Conservation (phyloP, 2,329 filamentous ascomycete species). For the Penicillium sp. region DNA sequence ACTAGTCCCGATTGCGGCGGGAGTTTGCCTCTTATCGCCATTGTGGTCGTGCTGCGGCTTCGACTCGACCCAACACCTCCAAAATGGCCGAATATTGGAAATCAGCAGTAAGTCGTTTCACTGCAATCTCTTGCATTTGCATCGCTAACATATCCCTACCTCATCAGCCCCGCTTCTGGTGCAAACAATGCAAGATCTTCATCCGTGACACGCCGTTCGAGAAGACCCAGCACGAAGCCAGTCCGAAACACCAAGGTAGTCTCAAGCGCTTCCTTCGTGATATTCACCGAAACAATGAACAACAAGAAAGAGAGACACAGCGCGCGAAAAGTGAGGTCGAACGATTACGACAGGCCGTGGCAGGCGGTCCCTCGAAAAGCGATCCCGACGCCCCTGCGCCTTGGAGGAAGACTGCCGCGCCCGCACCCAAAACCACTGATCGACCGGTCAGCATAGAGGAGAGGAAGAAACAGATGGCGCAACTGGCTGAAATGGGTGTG, state of each 20-base stretch:
- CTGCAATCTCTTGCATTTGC: background rate
- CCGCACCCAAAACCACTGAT: conserved; percentile 38
- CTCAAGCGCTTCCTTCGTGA: conserved; percentile 89
- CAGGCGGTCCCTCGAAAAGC: conserved; percentile 45
- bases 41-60: background rate
- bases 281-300: conserved; percentile 81
- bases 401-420: conserved; percentile 36
- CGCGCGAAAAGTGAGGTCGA: conserved; percentile 83
- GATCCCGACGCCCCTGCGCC: conserved; percentile 22
- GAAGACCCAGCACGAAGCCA: conserved; percentile 85
- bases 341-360: conserved; percentile 76
- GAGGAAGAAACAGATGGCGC: conserved; percentile 80
- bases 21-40: conserved; percentile 22
- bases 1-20: conserved; percentile 19
- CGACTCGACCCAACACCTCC: background rate
- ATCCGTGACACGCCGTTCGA: conserved; percentile 93
- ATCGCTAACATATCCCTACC: conserved; percentile 2
- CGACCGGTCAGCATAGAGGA: conserved; percentile 63
- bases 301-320: conserved; percentile 78
- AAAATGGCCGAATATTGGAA: conserved; percentile 98
- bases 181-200: conserved; percentile 90
- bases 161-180: conserved; percentile 82
- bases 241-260: conserved; percentile 78
- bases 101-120: conserved; percentile 65
- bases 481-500: conserved; percentile 85